Conservation (phyloP, 2,329 filamentous ascomycete species). For the Fusarium gaditjirri region DNA sequence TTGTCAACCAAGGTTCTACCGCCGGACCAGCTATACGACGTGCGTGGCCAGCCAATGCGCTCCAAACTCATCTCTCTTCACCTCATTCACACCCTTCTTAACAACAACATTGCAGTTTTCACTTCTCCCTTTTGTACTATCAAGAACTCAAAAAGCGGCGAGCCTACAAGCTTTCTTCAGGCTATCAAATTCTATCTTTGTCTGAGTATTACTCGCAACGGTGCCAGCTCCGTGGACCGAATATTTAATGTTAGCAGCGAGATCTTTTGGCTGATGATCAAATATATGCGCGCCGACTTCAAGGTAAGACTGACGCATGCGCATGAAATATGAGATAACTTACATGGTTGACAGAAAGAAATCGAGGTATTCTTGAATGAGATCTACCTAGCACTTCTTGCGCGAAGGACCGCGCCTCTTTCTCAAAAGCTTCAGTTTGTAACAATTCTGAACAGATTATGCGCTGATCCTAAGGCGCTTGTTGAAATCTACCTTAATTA, state of each 20-base stretch:
- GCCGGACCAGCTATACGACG: constrained; percentile 90
- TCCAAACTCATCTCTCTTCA: constrained; percentile 96
- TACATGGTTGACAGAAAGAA: constrained; percentile 74
- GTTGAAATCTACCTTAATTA: constrained; percentile 99
- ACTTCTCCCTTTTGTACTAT: constrained; percentile 93
- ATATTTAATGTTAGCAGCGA: constrained; percentile 97
- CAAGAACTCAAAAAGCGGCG: constrained; percentile 87
- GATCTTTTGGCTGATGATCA: constrained; percentile 98
- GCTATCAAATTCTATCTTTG: constrained; percentile 98
- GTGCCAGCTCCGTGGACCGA: constrained; percentile 88
- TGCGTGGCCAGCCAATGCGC: constrained; percentile 95
- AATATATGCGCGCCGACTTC: constrained; percentile 90
- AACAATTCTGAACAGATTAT: constrained; percentile 83
- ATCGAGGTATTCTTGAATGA: constrained; percentile 98
- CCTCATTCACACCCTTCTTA: constrained; percentile 92
- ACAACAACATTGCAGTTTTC: constrained; percentile 93
- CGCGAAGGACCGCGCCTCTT: constrained; percentile 84
- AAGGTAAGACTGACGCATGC: constrained; percentile 68
- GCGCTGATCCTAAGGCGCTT: constrained; percentile 84
- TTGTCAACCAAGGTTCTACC: constrained; percentile 91
- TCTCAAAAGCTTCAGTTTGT: constrained; percentile 96
- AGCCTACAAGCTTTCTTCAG: constrained; percentile 90
- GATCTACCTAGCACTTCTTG: constrained; percentile 92
- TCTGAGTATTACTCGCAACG: constrained; percentile 92
- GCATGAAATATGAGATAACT: constrained; percentile 30